phyloP scores from a whole-genome alignment of 352 stramenopile species.

The Pythium insidiosum region DNA sequence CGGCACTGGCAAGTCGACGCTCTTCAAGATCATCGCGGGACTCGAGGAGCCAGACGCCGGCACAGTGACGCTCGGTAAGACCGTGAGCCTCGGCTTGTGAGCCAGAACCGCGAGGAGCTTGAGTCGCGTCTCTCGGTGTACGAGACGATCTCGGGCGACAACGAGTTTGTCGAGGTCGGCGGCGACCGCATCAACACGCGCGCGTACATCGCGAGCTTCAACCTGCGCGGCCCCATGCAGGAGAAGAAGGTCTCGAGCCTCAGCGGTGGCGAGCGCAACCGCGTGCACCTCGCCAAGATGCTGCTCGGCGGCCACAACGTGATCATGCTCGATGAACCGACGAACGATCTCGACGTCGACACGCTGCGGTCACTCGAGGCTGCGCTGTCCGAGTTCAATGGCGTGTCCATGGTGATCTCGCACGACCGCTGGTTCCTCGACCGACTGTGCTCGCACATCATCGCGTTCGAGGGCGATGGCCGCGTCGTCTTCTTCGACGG shows the following conservation, averaged over 20 bases:
- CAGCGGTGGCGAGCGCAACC: slow-evolving; percentile 79
- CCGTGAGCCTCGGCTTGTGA: slow-evolving; percentile 70
- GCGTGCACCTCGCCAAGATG: slow-evolving; percentile 83
- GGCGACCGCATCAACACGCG: slow-evolving; percentile 74
- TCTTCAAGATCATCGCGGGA: slow-evolving; percentile 94
- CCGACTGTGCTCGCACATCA: slow-evolving; percentile 84
- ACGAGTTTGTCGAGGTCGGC: slow-evolving; percentile 73
- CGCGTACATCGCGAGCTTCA: slow-evolving; percentile 84
- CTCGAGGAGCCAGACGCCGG: slow-evolving; percentile 84
- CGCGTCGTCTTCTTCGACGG: slow-evolving; percentile 76
- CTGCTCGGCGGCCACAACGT: slow-evolving; percentile 77
- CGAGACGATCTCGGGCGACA: slow-evolving; percentile 82
- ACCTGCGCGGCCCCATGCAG: slow-evolving; percentile 75
- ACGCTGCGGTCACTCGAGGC: slow-evolving; percentile 83
- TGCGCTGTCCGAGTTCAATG: slow-evolving; percentile 81
- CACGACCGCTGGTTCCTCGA: slow-evolving; percentile 97
- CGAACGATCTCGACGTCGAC: slow-evolving; percentile 83
- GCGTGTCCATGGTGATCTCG: slow-evolving; percentile 93
- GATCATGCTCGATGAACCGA: slow-evolving; percentile 86
- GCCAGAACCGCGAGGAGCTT: slow-evolving; percentile 68
- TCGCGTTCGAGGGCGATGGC: slow-evolving; percentile 73
- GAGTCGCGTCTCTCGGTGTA: slow-evolving; percentile 59
- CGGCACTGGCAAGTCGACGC: slow-evolving; percentile 95
- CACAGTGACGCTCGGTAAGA: slow-evolving; percentile 65
- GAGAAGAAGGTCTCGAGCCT: slow-evolving; percentile 75